A percentile compares a stretch with the other conserved stretches of the same genome.
Conservation (phyloP, 257 asterid genomes). For the Buddleja alternifolia region DNA sequence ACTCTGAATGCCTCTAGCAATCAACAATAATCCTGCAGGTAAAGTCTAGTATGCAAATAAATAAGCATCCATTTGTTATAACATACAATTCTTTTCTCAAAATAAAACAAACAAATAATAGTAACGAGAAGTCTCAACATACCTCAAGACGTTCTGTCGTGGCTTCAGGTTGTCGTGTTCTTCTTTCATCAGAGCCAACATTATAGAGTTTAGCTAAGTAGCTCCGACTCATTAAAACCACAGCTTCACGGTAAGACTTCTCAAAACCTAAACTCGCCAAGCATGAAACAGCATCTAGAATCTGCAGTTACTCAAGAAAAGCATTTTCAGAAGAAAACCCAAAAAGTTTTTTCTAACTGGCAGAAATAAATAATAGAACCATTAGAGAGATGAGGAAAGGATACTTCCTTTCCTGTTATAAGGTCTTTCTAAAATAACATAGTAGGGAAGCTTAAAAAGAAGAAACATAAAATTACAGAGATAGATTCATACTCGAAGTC, state of each 20-base stretch:
- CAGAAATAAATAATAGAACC: constrained; percentile 5
- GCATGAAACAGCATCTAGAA: constrained; percentile 99
- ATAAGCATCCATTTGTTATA: constrained; percentile 59
- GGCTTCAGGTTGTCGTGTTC: constrained; percentile 79
- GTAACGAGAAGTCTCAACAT: constrained; percentile 30
- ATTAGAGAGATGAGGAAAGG: not conserved
- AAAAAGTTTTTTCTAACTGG: constrained; percentile 19
- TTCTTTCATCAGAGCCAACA: constrained; percentile 90
- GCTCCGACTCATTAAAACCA: constrained; percentile 90
- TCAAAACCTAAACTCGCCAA: constrained; percentile 97
- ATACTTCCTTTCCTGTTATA: not conserved
- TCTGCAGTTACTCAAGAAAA: constrained; percentile 87
- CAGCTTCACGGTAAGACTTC: constrained; percentile 96
- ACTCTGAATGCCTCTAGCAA: constrained; percentile 74
- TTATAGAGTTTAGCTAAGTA: constrained; percentile 83
- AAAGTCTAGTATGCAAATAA: constrained; percentile 91
- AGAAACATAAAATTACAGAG: constrained; percentile 24
- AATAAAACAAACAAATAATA: constrained; percentile 21
- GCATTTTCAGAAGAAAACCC: constrained; percentile 52
- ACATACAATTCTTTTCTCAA: constrained; percentile 29
- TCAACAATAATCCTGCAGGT: constrained; percentile 93
- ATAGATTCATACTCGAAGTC: constrained; percentile 75
- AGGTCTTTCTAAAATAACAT: constrained; percentile 12
- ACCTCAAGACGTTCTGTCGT: constrained; percentile 98
- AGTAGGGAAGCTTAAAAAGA: constrained; percentile 25